Conservation (phyloP, 2,329 filamentous ascomycete genomes). For the Fusarium sp. region DNA sequence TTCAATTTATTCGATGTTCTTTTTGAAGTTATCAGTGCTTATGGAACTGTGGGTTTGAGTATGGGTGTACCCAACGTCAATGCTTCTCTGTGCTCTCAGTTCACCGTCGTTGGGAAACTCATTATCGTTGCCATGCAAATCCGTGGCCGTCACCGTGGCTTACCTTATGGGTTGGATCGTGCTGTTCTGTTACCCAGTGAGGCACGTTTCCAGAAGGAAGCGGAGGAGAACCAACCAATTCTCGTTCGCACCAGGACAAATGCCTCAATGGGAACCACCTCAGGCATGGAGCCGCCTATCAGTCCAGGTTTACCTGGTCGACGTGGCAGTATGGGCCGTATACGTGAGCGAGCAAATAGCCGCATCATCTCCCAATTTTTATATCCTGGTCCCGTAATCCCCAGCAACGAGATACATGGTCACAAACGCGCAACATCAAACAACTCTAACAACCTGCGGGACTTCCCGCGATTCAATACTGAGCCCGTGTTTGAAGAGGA, state of each 20-base stretch:
- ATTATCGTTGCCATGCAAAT: constrained; percentile 77
- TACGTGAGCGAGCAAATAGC: constrained; percentile 53
- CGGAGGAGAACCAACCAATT: constrained; percentile 58
- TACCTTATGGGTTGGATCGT: constrained; percentile 75
- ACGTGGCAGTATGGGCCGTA: constrained; percentile 54
- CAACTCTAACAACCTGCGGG: constrained; percentile 44
- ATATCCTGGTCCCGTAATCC: constrained; percentile 60
- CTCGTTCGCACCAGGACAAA: constrained; percentile 54
- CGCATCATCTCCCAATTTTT: constrained; percentile 61
- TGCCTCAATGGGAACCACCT: constrained; percentile 48
- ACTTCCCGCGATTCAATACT: constrained; percentile 42
- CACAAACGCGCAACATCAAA: constrained; percentile 47
- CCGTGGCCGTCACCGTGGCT: constrained; percentile 74
- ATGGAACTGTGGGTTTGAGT: constrained; percentile 92
- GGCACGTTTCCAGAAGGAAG: constrained; percentile 65
- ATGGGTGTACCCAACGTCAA: constrained; percentile 83
- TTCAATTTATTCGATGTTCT: constrained; percentile 78
- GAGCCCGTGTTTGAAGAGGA: constrained; percentile 46
- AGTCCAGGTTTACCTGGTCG: constrained; percentile 46
- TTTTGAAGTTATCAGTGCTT: constrained; percentile 90
- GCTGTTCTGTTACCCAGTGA: constrained; percentile 70
- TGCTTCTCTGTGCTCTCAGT: constrained; percentile 85
- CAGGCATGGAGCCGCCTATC: constrained; percentile 43
- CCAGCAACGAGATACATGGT: constrained; percentile 46
- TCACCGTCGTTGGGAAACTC: constrained; percentile 78